phyloP scores from a whole-genome alignment of 192 early-diverging fungal genomes.

The Coemansia sp. region DNA sequence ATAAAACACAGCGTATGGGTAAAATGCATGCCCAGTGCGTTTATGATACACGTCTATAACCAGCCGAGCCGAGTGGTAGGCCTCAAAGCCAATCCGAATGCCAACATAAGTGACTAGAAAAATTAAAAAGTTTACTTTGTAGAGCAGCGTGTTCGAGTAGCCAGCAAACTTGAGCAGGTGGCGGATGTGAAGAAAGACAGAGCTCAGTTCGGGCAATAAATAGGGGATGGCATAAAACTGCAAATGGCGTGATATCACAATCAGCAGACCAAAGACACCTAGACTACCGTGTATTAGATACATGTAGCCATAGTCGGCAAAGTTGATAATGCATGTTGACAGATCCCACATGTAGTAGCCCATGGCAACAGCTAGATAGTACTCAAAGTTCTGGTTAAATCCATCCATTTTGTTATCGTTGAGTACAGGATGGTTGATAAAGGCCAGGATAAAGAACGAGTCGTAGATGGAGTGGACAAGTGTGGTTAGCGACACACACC shows the following conservation, averaged over 20 bases:
- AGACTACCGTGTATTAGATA: slow-evolving; percentile 38
- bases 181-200: slow-evolving; percentile 39
- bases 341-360: slow-evolving; percentile 52
- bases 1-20: slow-evolving; percentile 43
- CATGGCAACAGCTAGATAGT: slow-evolving; percentile 19
- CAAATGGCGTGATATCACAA: slow-evolving; percentile 39
- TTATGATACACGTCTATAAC: slow-evolving; percentile 7
- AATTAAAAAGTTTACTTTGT: slow-evolving; percentile 38
- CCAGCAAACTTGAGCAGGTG: slow-evolving; percentile 35
- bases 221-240: slow-evolving; percentile 47
- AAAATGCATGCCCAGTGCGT: slow-evolving; percentile 18
- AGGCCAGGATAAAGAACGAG: slow-evolving; percentile 19
- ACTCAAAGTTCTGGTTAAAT: slow-evolving; percentile 23
- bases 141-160: slow-evolving; percentile 9
- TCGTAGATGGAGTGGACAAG: slow-evolving; percentile 29
- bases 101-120: slow-evolving; percentile 26
- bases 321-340: slow-evolving; percentile 26
- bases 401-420: slow-evolving; percentile 39
- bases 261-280: slow-evolving; percentile 33
- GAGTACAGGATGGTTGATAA: slow-evolving; percentile 14
- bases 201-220: slow-evolving; percentile 47
- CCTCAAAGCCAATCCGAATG: slow-evolving; percentile 38
- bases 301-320: slow-evolving; percentile 24
- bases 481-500: slow-evolving; percentile 9
- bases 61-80: slow-evolving; percentile 26